Conservation (phyloP, 768 basidiomycete species). For the Calocera cornea region DNA sequence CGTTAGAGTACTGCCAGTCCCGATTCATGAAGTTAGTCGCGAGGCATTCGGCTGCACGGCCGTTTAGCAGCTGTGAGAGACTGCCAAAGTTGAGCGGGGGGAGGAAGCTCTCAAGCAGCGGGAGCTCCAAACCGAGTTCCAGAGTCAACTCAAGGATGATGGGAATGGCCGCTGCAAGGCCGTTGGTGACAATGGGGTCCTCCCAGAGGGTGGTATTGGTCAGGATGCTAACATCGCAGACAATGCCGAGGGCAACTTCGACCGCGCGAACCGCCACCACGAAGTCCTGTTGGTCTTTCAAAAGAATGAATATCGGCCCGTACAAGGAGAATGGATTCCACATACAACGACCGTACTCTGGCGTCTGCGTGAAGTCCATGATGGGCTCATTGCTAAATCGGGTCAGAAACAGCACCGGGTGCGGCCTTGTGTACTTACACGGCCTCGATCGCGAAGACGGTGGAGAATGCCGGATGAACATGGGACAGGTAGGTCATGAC, state of each 20-base stretch:
- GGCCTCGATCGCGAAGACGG: constrained; percentile 59
- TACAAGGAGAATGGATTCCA: not conserved
- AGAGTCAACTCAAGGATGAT: constrained; percentile 25
- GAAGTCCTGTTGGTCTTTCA: constrained; percentile 53
- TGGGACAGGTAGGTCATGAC: constrained; percentile 66
- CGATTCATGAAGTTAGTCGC: constrained; percentile 57
- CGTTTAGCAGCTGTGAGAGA: not conserved
- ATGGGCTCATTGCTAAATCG: constrained; percentile 71
- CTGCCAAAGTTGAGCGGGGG: constrained; percentile 15
- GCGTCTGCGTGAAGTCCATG: constrained; percentile 54
- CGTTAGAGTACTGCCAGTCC: constrained; percentile 52
- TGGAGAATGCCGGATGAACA: constrained; percentile 48
- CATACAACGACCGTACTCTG: constrained; percentile 57
- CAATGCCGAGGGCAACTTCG: constrained; percentile 47
- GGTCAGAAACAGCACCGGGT: too few relatives aligned
- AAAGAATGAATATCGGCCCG: not conserved
- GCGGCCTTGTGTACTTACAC: too few relatives aligned
- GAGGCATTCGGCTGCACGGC: constrained; percentile 14
- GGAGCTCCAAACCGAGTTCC: constrained; percentile 19
- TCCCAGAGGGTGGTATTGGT: not conserved
- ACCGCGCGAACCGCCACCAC: constrained; percentile 53
- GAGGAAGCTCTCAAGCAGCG: constrained; percentile 13
- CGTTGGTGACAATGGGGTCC: constrained; percentile 13
- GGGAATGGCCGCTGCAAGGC: constrained; percentile 27
- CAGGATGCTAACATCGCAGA: not conserved